Conservation (phyloP, 306 rosid genomes). For the Cyamopsis tetragonoloba region DNA sequence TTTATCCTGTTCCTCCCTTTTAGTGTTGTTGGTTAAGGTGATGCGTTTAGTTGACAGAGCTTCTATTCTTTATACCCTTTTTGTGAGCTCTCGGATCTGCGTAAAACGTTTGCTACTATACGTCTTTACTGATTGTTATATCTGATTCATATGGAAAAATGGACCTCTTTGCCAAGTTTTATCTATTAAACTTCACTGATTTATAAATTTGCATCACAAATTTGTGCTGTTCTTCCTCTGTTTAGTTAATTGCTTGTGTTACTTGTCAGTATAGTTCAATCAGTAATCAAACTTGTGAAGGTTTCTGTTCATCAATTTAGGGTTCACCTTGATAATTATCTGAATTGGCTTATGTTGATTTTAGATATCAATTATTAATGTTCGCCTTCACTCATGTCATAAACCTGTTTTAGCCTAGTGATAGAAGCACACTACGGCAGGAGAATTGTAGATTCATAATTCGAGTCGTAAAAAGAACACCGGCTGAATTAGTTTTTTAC, state of each 20-base stretch:
- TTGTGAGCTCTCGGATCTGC: conserved; percentile 27
- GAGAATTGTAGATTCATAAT: no score
- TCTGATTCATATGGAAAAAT: background rate
- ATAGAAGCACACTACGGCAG: no score
- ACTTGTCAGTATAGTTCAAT: background rate
- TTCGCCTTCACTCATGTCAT: no score
- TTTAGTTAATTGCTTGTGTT: background rate
- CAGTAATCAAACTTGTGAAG: background rate
- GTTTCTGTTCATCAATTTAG: background rate
- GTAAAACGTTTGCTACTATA: no score
- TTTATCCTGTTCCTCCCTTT: background rate
- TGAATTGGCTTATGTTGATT: background rate
- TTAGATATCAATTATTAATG: background rate
- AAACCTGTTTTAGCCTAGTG: no score
- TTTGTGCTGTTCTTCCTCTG: background rate
- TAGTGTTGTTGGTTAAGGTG: conserved; percentile 21
- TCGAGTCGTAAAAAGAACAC: no score
- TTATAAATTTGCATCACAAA: background rate
- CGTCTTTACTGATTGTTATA: conserved; percentile 11
- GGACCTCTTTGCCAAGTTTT: background rate
- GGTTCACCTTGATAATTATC: conserved; percentile 6
- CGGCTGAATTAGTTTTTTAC: no score
- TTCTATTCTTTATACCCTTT: conserved; percentile 27
- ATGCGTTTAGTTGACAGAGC: conserved; percentile 28
- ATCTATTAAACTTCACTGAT: background rate